Base-by-base conservation (phyloP, 2,329 filamentous ascomycete genomes). In the Microsporum audouinii region DNA sequence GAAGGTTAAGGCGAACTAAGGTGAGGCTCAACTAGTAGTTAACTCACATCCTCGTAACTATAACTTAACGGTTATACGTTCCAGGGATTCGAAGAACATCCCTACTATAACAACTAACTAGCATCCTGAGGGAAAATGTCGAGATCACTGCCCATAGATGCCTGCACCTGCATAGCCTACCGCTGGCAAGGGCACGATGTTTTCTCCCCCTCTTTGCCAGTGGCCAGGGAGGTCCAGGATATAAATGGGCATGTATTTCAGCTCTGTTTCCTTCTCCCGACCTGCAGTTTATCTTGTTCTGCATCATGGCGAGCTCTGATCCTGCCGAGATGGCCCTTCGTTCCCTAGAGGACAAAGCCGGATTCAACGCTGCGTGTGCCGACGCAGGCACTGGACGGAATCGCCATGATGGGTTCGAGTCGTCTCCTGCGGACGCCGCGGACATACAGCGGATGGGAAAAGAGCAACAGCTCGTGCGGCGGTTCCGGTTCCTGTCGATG, bases 381-480 rank as follows among this genome's bases (percentile, higher is more conserved):
- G 29, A 7, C 7, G 61, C 47, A 14, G 59, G 62, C 39, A 34
- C 61, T 1, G 63, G 62, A 33, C 8, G 31, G 14, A 61, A 61
- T 31, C 29, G 33, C 29, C 1, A 36, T 34, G 60, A 63, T 58
- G 56, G 6, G 29, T 59, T 60, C 57, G 60, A 60, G 5, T 63
- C 61, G n/a, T 60, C 61, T 33, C 34, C 59, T 14, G 45, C 55
- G 6, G 63, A 65, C 51, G 57, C 39, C n/a, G 62, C 59, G 12
- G 29, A 60, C 43, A 65, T 65, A 62, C 59, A 36, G 43, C 62
- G 63, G 27, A 65, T 65, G 63, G 63, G 63, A 33, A 65, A 63
- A 38, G 60, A 63, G 27, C 63, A 65, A 31, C 59, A 63, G 43
- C 62, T 65, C 29, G 61, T 63, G 34, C 47, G 61, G n/a, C 59